A percentile compares a stretch with the other conserved stretches of the same genome.
phyloP scores from a whole-genome alignment of 2,329 filamentous ascomycete genomes.

The Scytalidium sp. region DNA sequence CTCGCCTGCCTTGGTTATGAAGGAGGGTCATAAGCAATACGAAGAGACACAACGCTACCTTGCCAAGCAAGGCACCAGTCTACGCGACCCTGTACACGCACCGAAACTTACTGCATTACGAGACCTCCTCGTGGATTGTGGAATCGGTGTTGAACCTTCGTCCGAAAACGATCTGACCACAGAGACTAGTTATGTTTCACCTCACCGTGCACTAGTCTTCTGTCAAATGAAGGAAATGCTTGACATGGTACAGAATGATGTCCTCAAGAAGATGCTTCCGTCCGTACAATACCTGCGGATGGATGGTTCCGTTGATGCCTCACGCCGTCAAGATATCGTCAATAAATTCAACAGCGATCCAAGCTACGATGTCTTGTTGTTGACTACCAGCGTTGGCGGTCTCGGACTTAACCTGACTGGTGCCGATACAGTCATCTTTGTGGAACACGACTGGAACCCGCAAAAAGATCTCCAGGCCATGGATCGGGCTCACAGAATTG shows the following conservation, averaged over 20 bases:
- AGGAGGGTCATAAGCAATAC: slow-evolving; percentile 87
- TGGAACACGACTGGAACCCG: slow-evolving; percentile 99
- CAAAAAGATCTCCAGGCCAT: slow-evolving; percentile 98
- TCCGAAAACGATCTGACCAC: slow-evolving; percentile 52
- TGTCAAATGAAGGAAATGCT: slow-evolving; percentile 99
- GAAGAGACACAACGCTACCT: slow-evolving; percentile 82
- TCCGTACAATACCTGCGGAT: slow-evolving; percentile 91
- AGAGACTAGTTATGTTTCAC: slow-evolving; percentile 79
- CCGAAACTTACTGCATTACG: slow-evolving; percentile 88
- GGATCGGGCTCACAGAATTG: slow-evolving; percentile 97
- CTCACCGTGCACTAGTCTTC: slow-evolving; percentile 93
- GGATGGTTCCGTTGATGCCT: slow-evolving; percentile 89
- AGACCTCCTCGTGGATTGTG: slow-evolving; percentile 96
- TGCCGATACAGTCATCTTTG: slow-evolving; percentile 97
- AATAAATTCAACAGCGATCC: slow-evolving; percentile 99
- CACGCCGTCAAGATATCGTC: slow-evolving; percentile 93
- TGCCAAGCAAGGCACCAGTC: slow-evolving; percentile 71
- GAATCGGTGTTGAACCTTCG: slow-evolving; percentile 71
- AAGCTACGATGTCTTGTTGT: slow-evolving; percentile 87
- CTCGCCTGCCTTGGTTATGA: slow-evolving; percentile 93
- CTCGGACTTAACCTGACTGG: slow-evolving; percentile 93
- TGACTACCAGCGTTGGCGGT: slow-evolving; percentile 94
- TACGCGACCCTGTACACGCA: slow-evolving; percentile 84
- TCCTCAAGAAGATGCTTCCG: slow-evolving; percentile 86
- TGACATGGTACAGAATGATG: slow-evolving; percentile 95